phyloP scores from a whole-genome alignment of 2,329 filamentous ascomycete genomes.

The Blastomyces silverae region DNA sequence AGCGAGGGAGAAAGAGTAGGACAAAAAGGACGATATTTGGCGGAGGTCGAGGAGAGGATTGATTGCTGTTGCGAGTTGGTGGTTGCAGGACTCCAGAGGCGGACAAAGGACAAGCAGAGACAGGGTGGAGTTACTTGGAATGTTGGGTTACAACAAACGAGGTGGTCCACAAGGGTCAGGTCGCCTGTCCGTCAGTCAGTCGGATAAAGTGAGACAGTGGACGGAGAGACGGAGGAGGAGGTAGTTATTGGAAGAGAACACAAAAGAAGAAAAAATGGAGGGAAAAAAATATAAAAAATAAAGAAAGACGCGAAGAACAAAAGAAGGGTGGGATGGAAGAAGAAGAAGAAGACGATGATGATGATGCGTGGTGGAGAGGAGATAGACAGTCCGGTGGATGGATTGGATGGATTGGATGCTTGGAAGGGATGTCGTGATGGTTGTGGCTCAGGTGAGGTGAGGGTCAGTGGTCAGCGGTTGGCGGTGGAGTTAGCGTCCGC shows the following conservation, averaged over 20 bases:
- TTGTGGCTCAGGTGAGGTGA: too few species aligned
- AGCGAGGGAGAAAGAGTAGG: not conserved
- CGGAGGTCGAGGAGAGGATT: slow-evolving; percentile 4
- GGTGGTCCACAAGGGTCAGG: not conserved
- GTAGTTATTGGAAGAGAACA: not conserved
- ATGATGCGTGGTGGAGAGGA: too few species aligned
- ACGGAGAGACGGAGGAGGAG: too few species aligned
- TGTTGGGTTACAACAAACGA: slow-evolving; percentile 10
- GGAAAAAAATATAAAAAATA: too few species aligned
- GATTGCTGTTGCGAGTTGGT: not conserved
- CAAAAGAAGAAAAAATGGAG: not conserved
- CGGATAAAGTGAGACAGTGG: not conserved
- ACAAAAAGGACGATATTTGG: not conserved
- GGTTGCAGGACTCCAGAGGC: not conserved
- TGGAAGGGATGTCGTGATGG: not conserved
- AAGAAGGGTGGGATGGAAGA: not conserved
- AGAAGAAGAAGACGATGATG: not conserved
- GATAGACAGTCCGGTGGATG: too few species aligned
- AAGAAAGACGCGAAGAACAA: not conserved
- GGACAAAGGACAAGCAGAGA: not conserved
- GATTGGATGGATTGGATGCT: not conserved
- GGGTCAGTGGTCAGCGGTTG: too few species aligned
- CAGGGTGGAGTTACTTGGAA: not conserved
- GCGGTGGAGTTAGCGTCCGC: not conserved
- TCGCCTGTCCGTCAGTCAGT: not conserved